These are phyloP conservation scores for Halocafeteria seosinensis DNA, from an alignment of 108 stramenopile species.

Conservation along the genomic window DNA sequence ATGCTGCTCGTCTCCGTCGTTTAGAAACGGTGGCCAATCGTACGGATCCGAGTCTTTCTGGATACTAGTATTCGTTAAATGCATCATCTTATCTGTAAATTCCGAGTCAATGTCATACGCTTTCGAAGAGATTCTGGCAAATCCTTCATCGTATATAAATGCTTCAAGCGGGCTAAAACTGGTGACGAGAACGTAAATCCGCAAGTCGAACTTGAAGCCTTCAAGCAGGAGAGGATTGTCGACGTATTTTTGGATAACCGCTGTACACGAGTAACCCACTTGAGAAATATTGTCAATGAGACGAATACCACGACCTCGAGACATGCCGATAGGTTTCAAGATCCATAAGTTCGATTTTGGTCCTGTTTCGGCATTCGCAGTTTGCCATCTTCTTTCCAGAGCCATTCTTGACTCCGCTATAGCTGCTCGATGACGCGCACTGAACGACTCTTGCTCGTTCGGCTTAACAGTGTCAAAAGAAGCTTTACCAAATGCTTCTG, in stretches of 20 bases:
- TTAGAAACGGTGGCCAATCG: background rate
- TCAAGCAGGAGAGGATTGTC: slow-evolving; percentile 28
- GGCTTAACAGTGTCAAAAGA: background rate
- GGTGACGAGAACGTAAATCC: slow-evolving; percentile 62
- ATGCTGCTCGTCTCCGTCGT: too few species aligned
- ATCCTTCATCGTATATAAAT: slow-evolving; percentile 57
- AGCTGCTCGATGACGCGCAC: background rate
- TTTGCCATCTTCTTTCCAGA: background rate
- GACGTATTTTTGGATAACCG: slow-evolving; percentile 43
- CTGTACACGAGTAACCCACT: slow-evolving; percentile 43
- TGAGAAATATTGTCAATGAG: slow-evolving; percentile 43
- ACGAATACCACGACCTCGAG: slow-evolving; percentile 56
- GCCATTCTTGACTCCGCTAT: background rate
- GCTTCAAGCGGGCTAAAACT: slow-evolving; percentile 58
- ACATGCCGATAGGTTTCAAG: slow-evolving; percentile 56
- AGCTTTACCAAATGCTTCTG: slow-evolving; percentile 28
- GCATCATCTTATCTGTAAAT: slow-evolving; percentile 26
- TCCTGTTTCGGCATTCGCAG: background rate
- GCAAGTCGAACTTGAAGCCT: slow-evolving; percentile 49
- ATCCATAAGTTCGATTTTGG: slow-evolving; percentile 39
- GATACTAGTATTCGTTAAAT: slow-evolving; percentile 39
- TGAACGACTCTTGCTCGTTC: background rate
- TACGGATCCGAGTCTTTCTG: slow-evolving; percentile 11
- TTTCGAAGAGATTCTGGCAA: slow-evolving; percentile 39
- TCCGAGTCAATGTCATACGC: slow-evolving; percentile 16